Evolutionary conservation across 108 stramenopile species (phyloP).

Genomic region (Cyclostephanos invisitatus): DNA sequence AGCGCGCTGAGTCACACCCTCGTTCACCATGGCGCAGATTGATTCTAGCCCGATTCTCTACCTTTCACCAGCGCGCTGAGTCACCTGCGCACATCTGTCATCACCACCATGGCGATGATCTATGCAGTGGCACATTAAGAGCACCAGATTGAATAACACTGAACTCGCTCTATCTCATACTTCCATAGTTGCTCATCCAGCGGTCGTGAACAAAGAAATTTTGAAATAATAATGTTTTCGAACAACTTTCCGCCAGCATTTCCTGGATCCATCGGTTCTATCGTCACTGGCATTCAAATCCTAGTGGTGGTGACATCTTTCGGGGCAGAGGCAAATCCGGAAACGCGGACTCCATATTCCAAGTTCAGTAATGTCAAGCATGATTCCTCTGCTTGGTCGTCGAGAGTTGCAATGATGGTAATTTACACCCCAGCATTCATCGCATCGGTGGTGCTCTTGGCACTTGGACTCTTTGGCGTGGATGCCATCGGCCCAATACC

Average conservation of each 20-base stretch:
- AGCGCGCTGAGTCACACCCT: no score
- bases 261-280: conserved; percentile 19
- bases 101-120: no score
- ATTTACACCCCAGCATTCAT: conserved; percentile 63
- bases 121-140: no score
- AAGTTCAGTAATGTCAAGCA: conserved; percentile 33
- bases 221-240: no score
- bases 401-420: conserved; percentile 56
- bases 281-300: conserved; percentile 31
- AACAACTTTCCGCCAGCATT: conserved; percentile 18
- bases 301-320: conserved; percentile 5
- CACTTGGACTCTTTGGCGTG: background rate
- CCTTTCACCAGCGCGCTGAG: no score
- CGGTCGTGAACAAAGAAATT: no score
- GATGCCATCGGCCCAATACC: background rate
- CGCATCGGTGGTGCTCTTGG: conserved; percentile 16
- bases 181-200: no score
- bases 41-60: no score
- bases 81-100: no score
- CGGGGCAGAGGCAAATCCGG: conserved; percentile 23
- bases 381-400: conserved; percentile 27
- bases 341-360: conserved; percentile 39
- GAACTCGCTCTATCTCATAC: no score
- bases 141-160: no score
- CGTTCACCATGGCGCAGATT: no score